Evolutionary conservation across 2,329 filamentous ascomycete species (phyloP).

Genomic region (Chaetomium olivaceum): DNA sequence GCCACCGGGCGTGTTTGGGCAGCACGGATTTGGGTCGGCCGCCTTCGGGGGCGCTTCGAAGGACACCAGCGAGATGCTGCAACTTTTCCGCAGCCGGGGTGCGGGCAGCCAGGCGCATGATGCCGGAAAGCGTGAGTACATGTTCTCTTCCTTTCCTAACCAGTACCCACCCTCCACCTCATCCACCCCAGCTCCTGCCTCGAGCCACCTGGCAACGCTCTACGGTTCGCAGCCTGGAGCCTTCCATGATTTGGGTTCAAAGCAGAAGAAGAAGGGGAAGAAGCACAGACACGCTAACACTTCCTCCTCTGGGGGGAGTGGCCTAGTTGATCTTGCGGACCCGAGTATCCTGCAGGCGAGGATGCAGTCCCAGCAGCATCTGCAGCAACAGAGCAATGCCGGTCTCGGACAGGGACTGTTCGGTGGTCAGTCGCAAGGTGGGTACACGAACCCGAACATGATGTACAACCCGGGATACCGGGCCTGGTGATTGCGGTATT

Average conservation of each 20-base stretch:
- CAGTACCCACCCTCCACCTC: constrained; percentile 80
- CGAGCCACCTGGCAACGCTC: constrained; percentile 87
- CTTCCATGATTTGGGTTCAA: constrained; percentile 89
- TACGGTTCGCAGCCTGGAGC: constrained; percentile 83
- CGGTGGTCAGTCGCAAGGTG: constrained; percentile 87
- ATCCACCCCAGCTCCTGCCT: constrained; percentile 83
- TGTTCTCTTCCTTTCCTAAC: constrained; percentile 88
- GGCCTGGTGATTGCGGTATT: constrained; percentile 57
- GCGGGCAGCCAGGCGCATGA: constrained; percentile 74
- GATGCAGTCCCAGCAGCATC: constrained; percentile 62
- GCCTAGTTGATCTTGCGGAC: constrained; percentile 99
- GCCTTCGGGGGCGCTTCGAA: constrained; percentile 70
- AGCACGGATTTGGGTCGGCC: constrained; percentile 77
- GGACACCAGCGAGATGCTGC: constrained; percentile 74
- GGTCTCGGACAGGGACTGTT: constrained; percentile 88
- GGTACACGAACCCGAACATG: constrained; percentile 78
- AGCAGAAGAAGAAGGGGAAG: constrained; percentile 99
- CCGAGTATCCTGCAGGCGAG: constrained; percentile 98
- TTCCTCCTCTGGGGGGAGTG: constrained; percentile 99
- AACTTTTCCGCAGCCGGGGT: constrained; percentile 68
- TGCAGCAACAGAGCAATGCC: constrained; percentile 77
- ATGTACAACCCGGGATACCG: constrained; percentile 75
- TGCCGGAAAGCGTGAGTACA: constrained; percentile 96
- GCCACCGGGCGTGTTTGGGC: constrained; percentile 91
- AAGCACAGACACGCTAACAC: constrained; percentile 99